Evolutionary conservation across 306 rosid genomes (phyloP).

Genomic region (Begonia masoniana): DNA sequence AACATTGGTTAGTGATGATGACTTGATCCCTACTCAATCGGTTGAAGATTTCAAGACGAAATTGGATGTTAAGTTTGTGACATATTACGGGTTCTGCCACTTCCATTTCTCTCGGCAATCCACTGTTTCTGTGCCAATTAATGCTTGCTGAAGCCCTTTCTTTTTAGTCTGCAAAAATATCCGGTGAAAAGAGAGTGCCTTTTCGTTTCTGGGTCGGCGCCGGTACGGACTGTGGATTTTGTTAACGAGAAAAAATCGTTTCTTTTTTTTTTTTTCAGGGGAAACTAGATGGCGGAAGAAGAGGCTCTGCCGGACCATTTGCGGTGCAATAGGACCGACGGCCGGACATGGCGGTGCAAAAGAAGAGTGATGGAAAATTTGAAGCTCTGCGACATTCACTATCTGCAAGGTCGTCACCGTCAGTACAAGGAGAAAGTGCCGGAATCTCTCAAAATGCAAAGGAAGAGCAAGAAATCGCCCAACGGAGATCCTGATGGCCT

Average conservation of each 20-base stretch:
- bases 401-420: constrained; percentile 71
- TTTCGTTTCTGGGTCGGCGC: constrained; percentile 4
- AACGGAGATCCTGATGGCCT: constrained; percentile 17
- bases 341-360: constrained; percentile 90
- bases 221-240: neutral
- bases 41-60: constrained; percentile 27
- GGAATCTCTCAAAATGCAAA: constrained; percentile 69
- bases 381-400: constrained; percentile 91
- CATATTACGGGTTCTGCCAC: constrained; percentile 39
- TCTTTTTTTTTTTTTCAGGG: neutral
- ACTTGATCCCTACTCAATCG: constrained; percentile 1
- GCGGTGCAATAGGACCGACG: constrained; percentile 88
- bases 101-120: neutral
- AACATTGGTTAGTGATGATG: constrained; percentile 10
- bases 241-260: constrained; percentile 4
- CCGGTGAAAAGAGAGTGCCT: constrained; percentile 5
- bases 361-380: constrained; percentile 60
- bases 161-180: constrained; percentile 1
- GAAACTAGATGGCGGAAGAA: constrained; percentile 18
- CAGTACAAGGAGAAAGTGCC: constrained; percentile 78
- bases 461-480: constrained; percentile 25
- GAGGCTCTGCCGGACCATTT: constrained; percentile 56
- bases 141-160: constrained; percentile 8
- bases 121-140: constrained; percentile 16
- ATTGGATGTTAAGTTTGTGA: constrained; percentile 16